Base-by-base conservation (phyloP, 2,329 filamentous ascomycete species). In the Pleomassaria siparia region DNA sequence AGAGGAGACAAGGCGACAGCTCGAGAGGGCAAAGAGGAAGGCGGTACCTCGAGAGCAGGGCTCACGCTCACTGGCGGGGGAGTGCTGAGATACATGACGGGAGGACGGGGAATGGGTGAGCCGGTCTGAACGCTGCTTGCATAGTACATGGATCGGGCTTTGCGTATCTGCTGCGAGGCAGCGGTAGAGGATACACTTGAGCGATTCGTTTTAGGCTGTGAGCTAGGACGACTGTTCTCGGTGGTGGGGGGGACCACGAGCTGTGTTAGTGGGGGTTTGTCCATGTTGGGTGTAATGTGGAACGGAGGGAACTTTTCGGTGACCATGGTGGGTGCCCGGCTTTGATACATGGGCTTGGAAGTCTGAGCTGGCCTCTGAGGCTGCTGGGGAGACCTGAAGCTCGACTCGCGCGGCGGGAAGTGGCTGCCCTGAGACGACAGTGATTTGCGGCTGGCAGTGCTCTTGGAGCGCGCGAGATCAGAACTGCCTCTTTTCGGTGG, bases 141-240 rank as follows among this genome's bases (percentile, higher is more conserved):
- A 41, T 70, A 70, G 47, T 69, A 70, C 67, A 70, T 70, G 20
- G 68, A 70, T 6, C 67, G 60, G 10, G 67, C 66, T 40, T 70
- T 71, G 18, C 67, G 58, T 24, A 71, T 70, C 36, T 69, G 65
- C 39, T 68, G 64, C n/a, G 65, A 67, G 3, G 61, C 53, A 20
- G 58, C 35, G 0, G 66, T 66, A 1, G 59, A 63, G 9, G 63
- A 54, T n/a, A 52, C 49, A 21, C 55, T 61, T 16, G 52, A 53
- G n/a, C 61, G 52, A 20, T 57, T 46, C 11, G 53, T 43, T 30
- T 59, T 65, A 2, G 56, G 52, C 16, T 68, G 63, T 8, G 63
- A 62, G 26, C 26, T 52, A 2, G 66, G 66, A 15, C 61, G 58
- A 3, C 48, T 22, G 36, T 63, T 58, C 16, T 69, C 62, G 39